Percentiles rank a stretch among this genome's conserved stretches.
phyloP scores from a whole-genome alignment of 2,329 filamentous ascomycete genomes.

The Sclerotinia trifoliorum region DNA sequence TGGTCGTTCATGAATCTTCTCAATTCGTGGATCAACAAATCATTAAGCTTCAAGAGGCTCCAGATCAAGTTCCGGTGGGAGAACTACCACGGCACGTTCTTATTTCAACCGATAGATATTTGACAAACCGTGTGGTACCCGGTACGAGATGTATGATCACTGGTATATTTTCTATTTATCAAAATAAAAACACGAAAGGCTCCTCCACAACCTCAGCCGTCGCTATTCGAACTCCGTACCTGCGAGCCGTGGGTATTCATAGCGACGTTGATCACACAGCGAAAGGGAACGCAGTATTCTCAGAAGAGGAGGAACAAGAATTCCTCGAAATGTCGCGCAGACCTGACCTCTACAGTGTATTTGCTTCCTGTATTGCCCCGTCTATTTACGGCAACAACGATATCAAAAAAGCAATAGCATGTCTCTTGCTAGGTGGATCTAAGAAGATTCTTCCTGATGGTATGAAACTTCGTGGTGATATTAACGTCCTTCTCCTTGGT shows the following conservation, averaged over 20 bases:
- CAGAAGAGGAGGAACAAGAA: constrained; percentile 95
- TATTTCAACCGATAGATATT: constrained; percentile 91
- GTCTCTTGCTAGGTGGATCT: constrained; percentile 86
- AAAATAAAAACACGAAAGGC: constrained; percentile 83
- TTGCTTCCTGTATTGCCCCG: constrained; percentile 89
- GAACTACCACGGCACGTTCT: constrained; percentile 93
- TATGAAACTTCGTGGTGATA: constrained; percentile 96
- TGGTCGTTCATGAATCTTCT: constrained; percentile 90
- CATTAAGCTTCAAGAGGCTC: constrained; percentile 95
- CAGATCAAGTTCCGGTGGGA: constrained; percentile 95
- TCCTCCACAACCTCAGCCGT: constrained; percentile 74
- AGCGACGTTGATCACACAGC: constrained; percentile 86
- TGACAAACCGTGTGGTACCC: constrained; percentile 93
- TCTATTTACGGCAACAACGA: constrained; percentile 96
- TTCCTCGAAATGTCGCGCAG: constrained; percentile 87
- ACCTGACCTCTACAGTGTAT: constrained; percentile 87
- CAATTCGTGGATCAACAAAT: constrained; percentile 97
- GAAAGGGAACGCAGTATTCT: constrained; percentile 80
- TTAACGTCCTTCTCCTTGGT: constrained; percentile 94
- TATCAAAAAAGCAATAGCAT: constrained; percentile 97
- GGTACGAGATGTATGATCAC: constrained; percentile 93
- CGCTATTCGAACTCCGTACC: constrained; percentile 91
- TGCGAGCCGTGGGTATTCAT: constrained; percentile 88
- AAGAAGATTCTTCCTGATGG: constrained; percentile 98
- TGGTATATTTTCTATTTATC: constrained; percentile 97